Evolutionary conservation across 2,329 filamentous ascomycete genomes (phyloP).

Genomic region (Fusarium agapanthi): DNA sequence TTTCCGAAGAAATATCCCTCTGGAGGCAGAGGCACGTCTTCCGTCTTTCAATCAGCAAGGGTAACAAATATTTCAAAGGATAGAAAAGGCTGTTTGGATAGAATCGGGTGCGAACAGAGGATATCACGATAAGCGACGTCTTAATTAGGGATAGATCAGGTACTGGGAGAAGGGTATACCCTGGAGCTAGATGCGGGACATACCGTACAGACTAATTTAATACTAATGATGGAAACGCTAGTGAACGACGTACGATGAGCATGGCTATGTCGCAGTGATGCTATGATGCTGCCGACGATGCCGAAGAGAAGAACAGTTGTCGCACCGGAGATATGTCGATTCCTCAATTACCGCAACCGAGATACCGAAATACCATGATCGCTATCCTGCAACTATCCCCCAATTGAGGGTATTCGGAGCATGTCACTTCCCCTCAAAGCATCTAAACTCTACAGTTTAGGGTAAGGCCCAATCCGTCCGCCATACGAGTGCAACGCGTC

Average conservation of each 20-base stretch:
- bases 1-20: constrained; percentile 44
- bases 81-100: constrained; percentile 78
- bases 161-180: not conserved
- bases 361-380: not conserved
- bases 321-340: not conserved
- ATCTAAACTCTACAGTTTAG: not conserved
- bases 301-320: not conserved
- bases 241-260: not conserved
- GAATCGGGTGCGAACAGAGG: constrained; percentile 85
- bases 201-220: not conserved
- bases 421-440: not conserved
- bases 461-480: not conserved
- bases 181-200: not conserved
- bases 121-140: constrained; percentile 41
- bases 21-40: constrained; percentile 63
- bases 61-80: constrained; percentile 74
- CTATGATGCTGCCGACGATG: not conserved
- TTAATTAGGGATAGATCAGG: not conserved
- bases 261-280: not conserved
- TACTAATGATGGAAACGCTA: not conserved
- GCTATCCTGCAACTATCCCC: not conserved
- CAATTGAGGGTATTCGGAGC: not conserved
- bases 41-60: constrained; percentile 59
- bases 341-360: not conserved
- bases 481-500: not conserved